Percentiles rank a stretch among this genome's conserved stretches.
Evolutionary conservation across 2,329 filamentous ascomycete genomes (phyloP).

Genomic region (Pestalotiopsis sp.): DNA sequence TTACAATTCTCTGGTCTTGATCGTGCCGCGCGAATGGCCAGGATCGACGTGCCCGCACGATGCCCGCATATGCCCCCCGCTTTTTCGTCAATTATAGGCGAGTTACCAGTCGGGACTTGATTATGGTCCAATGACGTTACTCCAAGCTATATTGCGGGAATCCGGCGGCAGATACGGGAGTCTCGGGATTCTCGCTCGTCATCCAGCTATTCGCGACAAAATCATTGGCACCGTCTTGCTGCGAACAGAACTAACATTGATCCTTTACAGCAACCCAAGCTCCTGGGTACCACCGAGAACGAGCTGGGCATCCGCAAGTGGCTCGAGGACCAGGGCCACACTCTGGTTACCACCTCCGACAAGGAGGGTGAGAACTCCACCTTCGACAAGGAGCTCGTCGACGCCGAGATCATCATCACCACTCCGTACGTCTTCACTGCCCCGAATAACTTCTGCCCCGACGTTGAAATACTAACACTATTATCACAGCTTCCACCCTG

Average conservation of each 20-base stretch:
- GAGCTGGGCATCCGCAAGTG: constrained; percentile 97
- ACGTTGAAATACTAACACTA: no score
- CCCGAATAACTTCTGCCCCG: constrained; percentile 14
- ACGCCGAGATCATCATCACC: constrained; percentile 98
- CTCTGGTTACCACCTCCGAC: constrained; percentile 93
- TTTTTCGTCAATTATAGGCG: constrained; percentile 3
- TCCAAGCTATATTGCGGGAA: background rate
- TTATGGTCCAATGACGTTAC: constrained; percentile 6
- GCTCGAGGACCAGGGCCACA: constrained; percentile 97
- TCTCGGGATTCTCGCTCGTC: background rate
- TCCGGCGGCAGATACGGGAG: background rate
- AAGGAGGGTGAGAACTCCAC: constrained; percentile 93
- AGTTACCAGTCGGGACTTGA: background rate
- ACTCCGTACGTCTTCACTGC: constrained; percentile 69
- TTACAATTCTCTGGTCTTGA: constrained; percentile 7
- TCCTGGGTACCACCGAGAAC: constrained; percentile 96
- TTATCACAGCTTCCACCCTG: constrained; percentile 82
- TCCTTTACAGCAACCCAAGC: constrained; percentile 64
- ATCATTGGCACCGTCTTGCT: background rate
- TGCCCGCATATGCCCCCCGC: constrained; percentile 1
- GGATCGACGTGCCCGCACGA: background rate
- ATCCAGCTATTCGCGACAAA: background rate
- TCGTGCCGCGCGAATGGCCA: constrained; percentile 5
- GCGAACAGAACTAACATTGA: background rate
- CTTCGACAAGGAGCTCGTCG: constrained; percentile 94